A percentile compares a stretch with the other conserved stretches of the same genome.
phyloP scores from a whole-genome alignment of 169 alveolate species.

The Plasmodium vivax region DNA sequence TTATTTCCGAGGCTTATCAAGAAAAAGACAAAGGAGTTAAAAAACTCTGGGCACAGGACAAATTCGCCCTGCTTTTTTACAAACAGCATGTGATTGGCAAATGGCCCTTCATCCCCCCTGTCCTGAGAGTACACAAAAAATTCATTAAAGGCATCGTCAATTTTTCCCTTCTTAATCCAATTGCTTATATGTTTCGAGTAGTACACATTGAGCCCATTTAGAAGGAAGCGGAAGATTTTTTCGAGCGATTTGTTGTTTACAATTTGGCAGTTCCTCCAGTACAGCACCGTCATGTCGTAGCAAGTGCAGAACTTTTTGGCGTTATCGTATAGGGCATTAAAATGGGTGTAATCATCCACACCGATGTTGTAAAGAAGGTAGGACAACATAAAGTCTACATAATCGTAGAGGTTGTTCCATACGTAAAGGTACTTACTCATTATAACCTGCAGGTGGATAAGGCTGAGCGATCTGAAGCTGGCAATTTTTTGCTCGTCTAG shows the following conservation, averaged over 20 bases:
- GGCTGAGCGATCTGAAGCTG: constrained; percentile 53
- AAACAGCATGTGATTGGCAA: neutral
- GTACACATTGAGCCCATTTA: constrained; percentile 57
- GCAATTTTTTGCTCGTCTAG: neutral
- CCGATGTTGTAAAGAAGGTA: constrained; percentile 46
- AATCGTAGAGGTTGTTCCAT: constrained; percentile 63
- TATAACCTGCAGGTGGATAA: constrained; percentile 39
- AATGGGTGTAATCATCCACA: constrained; percentile 40
- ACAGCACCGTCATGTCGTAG: constrained; percentile 60
- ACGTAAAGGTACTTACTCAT: constrained; percentile 43
- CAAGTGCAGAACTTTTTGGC: constrained; percentile 69
- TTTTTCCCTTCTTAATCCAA: constrained; percentile 73
- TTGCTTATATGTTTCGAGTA: constrained; percentile 64
- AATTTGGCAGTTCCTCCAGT: constrained; percentile 70
- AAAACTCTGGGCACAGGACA: constrained; percentile 72
- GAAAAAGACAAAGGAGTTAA: constrained; percentile 56
- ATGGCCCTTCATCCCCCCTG: neutral
- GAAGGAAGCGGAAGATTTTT: constrained; percentile 55
- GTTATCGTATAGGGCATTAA: constrained; percentile 43
- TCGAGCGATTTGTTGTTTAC: constrained; percentile 35
- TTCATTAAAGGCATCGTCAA: constrained; percentile 56
- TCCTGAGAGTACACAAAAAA: constrained; percentile 57
- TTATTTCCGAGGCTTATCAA: constrained; percentile 67
- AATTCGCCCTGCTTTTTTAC: constrained; percentile 39
- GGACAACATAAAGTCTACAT: constrained; percentile 37